Conservation (phyloP, 305 asterid genomes). For the Coffea humblotiana region DNA sequence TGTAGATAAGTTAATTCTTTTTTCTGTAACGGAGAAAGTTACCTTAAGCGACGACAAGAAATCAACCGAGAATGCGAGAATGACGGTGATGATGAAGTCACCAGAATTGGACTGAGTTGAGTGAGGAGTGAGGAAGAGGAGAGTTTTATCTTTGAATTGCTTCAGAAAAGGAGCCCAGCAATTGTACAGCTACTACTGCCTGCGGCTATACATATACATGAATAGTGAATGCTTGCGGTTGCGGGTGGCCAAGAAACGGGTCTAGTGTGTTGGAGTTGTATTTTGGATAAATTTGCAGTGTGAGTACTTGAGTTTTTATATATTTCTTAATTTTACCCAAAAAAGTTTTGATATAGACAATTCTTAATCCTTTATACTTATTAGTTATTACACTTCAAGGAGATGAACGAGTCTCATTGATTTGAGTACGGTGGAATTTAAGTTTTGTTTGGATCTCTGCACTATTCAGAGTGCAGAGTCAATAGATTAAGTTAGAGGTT, state of each 20-base stretch:
- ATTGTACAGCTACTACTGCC: neutral
- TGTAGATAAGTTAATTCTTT: too few relatives aligned
- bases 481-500: too few relatives aligned
- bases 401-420: too few relatives aligned
- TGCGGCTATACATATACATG: neutral
- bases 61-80: conserved; percentile 1
- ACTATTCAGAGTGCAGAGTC: too few relatives aligned
- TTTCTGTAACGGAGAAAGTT: neutral
- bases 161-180: neutral
- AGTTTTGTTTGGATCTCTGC: too few relatives aligned
- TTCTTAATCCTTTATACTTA: neutral
- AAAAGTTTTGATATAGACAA: neutral
- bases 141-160: conserved; percentile 5
- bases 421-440: too few relatives aligned
- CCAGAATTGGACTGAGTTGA: neutral
- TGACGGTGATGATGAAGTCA: conserved; percentile 6
- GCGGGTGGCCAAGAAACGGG: conserved; percentile 2
- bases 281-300: neutral
- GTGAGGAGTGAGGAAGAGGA: neutral
- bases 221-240: conserved; percentile 6
- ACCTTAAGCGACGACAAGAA: neutral
- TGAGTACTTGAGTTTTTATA: neutral
- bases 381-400: neutral
- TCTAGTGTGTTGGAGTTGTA: neutral
- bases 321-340: neutral